phyloP scores from a whole-genome alignment of 768 basidiomycete species.

The Leccinum olivaceopallidum region DNA sequence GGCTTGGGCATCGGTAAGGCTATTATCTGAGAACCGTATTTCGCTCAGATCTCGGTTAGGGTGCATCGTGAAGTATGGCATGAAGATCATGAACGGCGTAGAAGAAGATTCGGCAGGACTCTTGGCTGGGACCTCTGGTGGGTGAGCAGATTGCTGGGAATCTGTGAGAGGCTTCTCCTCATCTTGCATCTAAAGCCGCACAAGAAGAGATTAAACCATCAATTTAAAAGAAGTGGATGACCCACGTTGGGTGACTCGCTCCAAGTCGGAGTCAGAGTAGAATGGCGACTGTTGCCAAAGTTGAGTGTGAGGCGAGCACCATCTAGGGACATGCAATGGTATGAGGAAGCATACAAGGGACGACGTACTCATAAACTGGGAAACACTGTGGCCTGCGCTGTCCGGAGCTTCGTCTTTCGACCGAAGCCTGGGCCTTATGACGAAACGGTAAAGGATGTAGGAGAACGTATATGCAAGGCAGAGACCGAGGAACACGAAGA shows the following conservation, averaged over 20 bases:
- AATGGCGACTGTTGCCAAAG: slow-evolving; percentile 9
- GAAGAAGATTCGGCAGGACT: slow-evolving; percentile 19
- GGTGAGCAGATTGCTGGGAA: slow-evolving; percentile 3
- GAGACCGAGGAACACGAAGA: slow-evolving; percentile 27
- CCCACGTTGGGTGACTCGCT: slow-evolving; percentile 16
- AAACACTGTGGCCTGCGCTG: slow-evolving; percentile 24
- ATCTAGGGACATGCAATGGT: slow-evolving; percentile 9
- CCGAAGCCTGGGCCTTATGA: slow-evolving; percentile 19
- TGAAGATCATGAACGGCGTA: slow-evolving; percentile 13
- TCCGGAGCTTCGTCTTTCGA: slow-evolving; percentile 18
- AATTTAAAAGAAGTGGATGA: neutral
- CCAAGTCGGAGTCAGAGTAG: neutral
- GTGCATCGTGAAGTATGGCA: slow-evolving; percentile 16
- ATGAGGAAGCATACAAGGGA: neutral
- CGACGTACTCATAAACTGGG: slow-evolving; percentile 30
- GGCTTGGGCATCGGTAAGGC: neutral
- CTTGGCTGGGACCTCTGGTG: slow-evolving; percentile 3
- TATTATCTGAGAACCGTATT: neutral
- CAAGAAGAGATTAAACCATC: neutral
- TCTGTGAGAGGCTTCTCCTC: slow-evolving; percentile 20
- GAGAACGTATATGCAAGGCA: slow-evolving; percentile 28
- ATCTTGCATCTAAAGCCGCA: slow-evolving; percentile 11
- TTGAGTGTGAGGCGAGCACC: slow-evolving; percentile 29
- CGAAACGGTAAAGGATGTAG: slow-evolving; percentile 29
- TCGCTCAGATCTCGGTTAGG: slow-evolving; percentile 1